Conservation (phyloP, 2,329 filamentous ascomycete species). For the Fusarium oligoseptatum region DNA sequence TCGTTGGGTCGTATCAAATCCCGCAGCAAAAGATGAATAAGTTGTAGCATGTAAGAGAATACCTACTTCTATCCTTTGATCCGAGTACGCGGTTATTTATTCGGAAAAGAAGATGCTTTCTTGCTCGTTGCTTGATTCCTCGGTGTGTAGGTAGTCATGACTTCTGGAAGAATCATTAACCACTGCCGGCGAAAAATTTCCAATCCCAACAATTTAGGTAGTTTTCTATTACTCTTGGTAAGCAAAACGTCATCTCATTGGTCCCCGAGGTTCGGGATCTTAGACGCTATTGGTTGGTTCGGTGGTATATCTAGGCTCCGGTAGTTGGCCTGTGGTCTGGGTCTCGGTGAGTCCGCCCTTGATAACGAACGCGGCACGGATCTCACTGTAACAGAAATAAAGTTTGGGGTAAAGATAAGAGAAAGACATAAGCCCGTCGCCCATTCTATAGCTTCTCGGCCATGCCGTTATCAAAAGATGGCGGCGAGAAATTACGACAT, state of each 20-base stretch:
- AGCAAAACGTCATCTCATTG: not conserved
- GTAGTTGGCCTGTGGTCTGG: not conserved
- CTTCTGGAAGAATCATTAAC: not conserved
- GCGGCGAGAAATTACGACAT: not conserved
- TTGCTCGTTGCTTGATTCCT: not conserved
- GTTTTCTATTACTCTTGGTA: not conserved
- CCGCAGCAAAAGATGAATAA: constrained; percentile 3
- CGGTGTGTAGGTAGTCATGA: not conserved
- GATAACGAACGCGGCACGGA: not conserved
- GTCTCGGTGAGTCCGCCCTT: not conserved
- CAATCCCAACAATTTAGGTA: not conserved
- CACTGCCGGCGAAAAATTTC: not conserved
- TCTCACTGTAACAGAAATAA: not conserved
- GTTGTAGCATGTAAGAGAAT: constrained; percentile 1
- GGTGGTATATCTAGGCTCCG: not conserved
- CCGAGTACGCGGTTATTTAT: not conserved
- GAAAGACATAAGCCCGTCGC: not conserved
- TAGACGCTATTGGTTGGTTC: not conserved
- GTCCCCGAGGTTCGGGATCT: not conserved
- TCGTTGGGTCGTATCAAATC: constrained; percentile 1
- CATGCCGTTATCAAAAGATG: not conserved
- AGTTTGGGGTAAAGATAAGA: not conserved
- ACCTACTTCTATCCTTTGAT: not conserved
- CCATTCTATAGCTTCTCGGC: not conserved
- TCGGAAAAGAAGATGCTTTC: not conserved